These are phyloP conservation scores for Penicillium nucicola DNA, from an alignment of 495 filamentous ascomycete species.

Conservation along the genomic window DNA sequence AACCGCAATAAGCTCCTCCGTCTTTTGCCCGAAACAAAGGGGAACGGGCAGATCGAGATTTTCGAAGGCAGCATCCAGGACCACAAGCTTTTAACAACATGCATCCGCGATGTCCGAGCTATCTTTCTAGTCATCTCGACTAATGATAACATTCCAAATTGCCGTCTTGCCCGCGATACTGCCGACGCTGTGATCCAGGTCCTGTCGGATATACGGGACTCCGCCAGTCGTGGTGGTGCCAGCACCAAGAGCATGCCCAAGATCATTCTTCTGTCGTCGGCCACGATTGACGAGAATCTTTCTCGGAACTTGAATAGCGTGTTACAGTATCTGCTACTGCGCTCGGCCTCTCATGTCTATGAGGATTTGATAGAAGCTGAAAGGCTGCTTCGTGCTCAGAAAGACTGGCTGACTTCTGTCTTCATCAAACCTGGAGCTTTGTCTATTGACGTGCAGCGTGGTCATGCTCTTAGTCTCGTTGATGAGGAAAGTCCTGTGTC, in stretches of 20 bases:
- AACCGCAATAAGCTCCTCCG: neutral
- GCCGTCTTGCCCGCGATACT: neutral
- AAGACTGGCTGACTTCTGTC: constrained; percentile 33
- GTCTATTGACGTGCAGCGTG: constrained; percentile 29
- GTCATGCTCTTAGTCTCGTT: constrained; percentile 34
- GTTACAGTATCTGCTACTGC: neutral
- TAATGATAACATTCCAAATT: neutral
- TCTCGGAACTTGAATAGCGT: constrained; percentile 7
- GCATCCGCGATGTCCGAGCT: neutral
- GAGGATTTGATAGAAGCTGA: constrained; percentile 26
- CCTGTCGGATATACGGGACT: neutral
- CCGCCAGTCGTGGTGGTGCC: no score
- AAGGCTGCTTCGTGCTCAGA: constrained; percentile 28
- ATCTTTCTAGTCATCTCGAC: neutral
- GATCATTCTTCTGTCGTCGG: constrained; percentile 39
- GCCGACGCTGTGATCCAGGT: neutral
- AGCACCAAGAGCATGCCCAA: constrained; percentile 18
- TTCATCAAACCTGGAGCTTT: constrained; percentile 45
- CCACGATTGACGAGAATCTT: constrained; percentile 31
- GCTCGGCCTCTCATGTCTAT: neutral
- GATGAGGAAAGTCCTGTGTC: constrained; percentile 30
- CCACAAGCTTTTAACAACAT: neutral
- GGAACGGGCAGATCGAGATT: neutral
- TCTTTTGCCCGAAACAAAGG: no score
- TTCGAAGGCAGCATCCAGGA: neutral